These are phyloP conservation scores for Stephania japonica DNA, from an alignment of 164 flowering plant genomes.

Conservation along the genomic window DNA sequence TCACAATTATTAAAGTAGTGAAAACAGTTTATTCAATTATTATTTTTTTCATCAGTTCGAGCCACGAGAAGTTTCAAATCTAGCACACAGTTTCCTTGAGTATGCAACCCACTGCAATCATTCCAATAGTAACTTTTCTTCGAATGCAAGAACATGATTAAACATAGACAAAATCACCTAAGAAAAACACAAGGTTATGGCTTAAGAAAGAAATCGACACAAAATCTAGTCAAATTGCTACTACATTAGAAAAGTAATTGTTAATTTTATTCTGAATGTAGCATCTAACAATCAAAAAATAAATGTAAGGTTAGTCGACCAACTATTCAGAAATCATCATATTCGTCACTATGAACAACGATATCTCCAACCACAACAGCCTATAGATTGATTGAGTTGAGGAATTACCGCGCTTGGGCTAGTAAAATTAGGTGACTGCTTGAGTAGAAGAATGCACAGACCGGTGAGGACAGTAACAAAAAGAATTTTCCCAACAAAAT, in stretches of 20 bases:
- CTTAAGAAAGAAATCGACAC: background rate
- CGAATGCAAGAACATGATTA: no score
- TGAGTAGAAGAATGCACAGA: conserved; percentile 66
- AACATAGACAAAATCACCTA: background rate
- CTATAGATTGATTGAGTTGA: background rate
- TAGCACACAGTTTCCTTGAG: no score
- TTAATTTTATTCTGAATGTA: background rate
- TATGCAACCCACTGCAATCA: no score
- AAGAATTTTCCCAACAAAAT: conserved; percentile 57
- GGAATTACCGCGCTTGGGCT: conserved; percentile 51
- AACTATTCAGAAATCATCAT: background rate
- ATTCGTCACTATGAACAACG: background rate
- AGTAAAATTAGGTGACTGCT: conserved; percentile 55
- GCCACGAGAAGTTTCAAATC: no score
- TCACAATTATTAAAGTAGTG: background rate
- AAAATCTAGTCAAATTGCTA: background rate
- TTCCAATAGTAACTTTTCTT: no score
- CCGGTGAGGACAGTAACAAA: conserved; percentile 61
- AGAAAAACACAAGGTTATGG: background rate
- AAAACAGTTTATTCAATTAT: background rate
- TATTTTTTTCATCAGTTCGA: background rate
- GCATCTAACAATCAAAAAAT: background rate
- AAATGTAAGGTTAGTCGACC: background rate
- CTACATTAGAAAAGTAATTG: background rate
- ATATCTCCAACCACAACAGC: background rate